Evolutionary conservation across 192 early-diverging fungal genomes (phyloP), one percentile per base, ranked within the genome.

Genomic region (Obelidium mucronatum): DNA sequence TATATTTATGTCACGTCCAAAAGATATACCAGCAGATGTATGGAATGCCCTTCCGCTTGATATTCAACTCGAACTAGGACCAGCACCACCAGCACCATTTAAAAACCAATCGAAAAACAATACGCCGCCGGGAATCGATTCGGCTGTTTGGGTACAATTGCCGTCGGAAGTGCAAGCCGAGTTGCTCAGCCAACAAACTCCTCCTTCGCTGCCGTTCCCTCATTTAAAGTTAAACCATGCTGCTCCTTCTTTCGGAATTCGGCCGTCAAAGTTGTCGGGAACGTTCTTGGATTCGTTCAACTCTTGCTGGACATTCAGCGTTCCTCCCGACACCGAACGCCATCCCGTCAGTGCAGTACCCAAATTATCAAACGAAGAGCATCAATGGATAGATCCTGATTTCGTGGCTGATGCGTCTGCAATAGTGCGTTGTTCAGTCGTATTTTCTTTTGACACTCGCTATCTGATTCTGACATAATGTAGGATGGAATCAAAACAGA

Each of bases 341-440:
- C 13, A 60, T 30, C 33, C 56, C 8, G n/a, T 59, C 31, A 4
- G 26, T 33, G 33, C 59, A 6, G 26, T 30, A 30, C 60, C 56
- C 1, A n/a, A 40, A 8, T 8, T 36, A 17, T 30, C 22, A 8
- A 17, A 30, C 28, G 30, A 2, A 3, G 26, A 19, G 11, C 30
- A 26, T 2, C 73, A 35, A 15, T 77, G 66, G 67, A 61, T 37
- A 19, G 76, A 77, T 33, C 22, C 22, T 4, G 55, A 77, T 31
- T 77, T 77, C 34, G 26, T 30, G 56, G 33, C 76, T 22, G 42
- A 70, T 34, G 76, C 56, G 13, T 77, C 76, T 1, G 68, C 76
- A 17, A 58, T 77, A 19, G 76, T 77, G 13, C 37, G 28, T 54
- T 13, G 5, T 30, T 67, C 48, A 11, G 34, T 59, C 53, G 36